These are phyloP conservation scores for Tulasnella sp. DNA, from an alignment of 768 basidiomycete genomes.

Conservation along the genomic window DNA sequence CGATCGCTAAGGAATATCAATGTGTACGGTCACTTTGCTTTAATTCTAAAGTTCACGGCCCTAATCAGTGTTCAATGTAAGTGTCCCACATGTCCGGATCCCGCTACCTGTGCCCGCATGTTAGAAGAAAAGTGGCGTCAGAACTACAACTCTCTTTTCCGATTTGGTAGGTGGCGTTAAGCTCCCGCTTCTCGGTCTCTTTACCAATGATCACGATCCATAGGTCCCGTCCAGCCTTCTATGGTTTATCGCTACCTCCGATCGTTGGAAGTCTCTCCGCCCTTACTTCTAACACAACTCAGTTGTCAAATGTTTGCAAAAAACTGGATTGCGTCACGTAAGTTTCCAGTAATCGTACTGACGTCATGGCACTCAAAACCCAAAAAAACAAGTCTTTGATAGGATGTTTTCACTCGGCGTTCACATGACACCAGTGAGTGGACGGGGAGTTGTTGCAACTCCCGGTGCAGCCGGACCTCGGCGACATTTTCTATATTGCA, in stretches of 20 bases:
- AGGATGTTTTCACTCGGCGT: conserved; percentile 80
- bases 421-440: conserved; percentile 52
- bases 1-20: conserved; percentile 88
- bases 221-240: conserved; percentile 75
- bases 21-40: conserved; percentile 44
- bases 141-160: conserved; percentile 73
- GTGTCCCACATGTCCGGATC: conserved; percentile 78
- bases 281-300: conserved; percentile 72
- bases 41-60: background rate
- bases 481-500: conserved; percentile 74
- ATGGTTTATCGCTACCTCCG: conserved; percentile 89
- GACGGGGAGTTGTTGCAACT: conserved; percentile 47
- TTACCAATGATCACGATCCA: conserved; percentile 8
- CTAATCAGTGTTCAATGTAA: conserved; percentile 24
- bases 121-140: conserved; percentile 91
- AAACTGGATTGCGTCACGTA: conserved; percentile 75
- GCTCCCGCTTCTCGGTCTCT: background rate
- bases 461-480: conserved; percentile 63
- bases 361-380: too few relatives aligned
- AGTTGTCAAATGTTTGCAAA: conserved; percentile 82
- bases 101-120: conserved; percentile 59
- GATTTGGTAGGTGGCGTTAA: conserved; percentile 47
- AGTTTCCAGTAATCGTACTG: conserved; percentile 23
- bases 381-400: conserved; percentile 73
- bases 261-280: conserved; percentile 83